These are phyloP conservation scores for Stevia rebaudiana DNA, from an alignment of 140 eudicot species.

Conservation along the genomic window DNA sequence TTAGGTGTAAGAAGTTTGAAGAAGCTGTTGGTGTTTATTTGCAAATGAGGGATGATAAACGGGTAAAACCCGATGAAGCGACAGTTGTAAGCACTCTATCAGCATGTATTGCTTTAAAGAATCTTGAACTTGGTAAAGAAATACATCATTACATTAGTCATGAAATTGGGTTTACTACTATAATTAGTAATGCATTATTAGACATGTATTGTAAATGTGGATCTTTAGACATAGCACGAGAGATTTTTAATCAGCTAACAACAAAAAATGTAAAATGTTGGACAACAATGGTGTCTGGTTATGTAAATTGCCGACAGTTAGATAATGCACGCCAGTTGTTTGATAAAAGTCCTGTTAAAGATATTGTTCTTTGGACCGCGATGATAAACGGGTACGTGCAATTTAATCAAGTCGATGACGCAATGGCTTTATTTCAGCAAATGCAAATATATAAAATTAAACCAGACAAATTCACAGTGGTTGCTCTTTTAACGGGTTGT, in stretches of 20 bases:
- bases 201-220: conserved; percentile 76
- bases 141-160: conserved; percentile 38
- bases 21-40: conserved; percentile 48
- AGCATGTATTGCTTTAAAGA: conserved; percentile 48
- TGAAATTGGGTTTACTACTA: conserved; percentile 33
- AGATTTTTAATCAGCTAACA: conserved; percentile 39
- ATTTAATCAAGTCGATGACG: conserved; percentile 52
- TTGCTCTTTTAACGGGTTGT: conserved; percentile 60
- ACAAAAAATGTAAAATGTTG: conserved; percentile 53
- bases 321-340: conserved; percentile 58
- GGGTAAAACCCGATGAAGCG: conserved; percentile 46
- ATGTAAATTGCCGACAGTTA: conserved; percentile 45
- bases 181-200: conserved; percentile 44
- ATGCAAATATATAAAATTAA: conserved; percentile 45
- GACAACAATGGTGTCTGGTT: conserved; percentile 71
- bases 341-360: conserved; percentile 51
- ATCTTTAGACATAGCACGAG: conserved; percentile 40
- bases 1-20: conserved; percentile 41
- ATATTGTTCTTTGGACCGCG: conserved; percentile 68
- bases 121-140: conserved; percentile 46
- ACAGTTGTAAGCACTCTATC: conserved; percentile 60
- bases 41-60: conserved; percentile 36
- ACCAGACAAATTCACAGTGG: conserved; percentile 58
- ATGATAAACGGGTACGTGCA: conserved; percentile 69
- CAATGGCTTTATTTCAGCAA: conserved; percentile 42